Evolutionary conservation across 2,329 filamentous ascomycete genomes (phyloP), one percentile per base, ranked within the genome.

Genomic region (Penicillium sp.): DNA sequence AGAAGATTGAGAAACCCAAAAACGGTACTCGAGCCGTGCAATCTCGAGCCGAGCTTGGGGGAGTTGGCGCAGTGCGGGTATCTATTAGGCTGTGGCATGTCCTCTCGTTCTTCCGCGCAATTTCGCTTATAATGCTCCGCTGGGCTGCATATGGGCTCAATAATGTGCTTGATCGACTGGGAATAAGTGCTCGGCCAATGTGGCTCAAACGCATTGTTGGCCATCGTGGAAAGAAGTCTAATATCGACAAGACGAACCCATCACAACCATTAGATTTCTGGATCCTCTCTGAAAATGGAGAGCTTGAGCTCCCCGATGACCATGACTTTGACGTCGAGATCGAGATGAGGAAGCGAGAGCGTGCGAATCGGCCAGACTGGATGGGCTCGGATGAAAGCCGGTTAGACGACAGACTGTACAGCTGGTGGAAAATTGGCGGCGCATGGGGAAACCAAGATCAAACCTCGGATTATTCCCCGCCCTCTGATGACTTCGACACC

Each of bases 391-490:
- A 86, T 41, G 89, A 94, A 65, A 82, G 84, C 29, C 84, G 85
- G 40, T 79, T 97, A 2, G 89, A 93, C 62, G 81, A 83, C 2
- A 87, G 86, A 58, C 78, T 97, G 2, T 97, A 97, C 72, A 80
- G 81, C 31, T 94, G 93, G 85, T 97, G 91, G 89, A 86, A 89
- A 52, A 80, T 82, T 54, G 91, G 91, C 21, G 91, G 90, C 8
- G 90, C 90, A 78, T 97, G 91, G 87, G 93, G 93, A 1, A 87
- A 88, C 17, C 81, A 87, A 33, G 93, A 97, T 71, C 81, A 82
- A 6, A 96, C 90, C 68, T 90, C 89, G 29, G 89, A 93, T 61
- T 97, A 93, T 72, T 73, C 80, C 33, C 87, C 87, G 0, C 68
- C 73, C 2, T 73, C 79, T 12, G 71, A 86, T 12, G 82, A 88